Evolutionary conservation across 2,329 filamentous ascomycete species (phyloP), one percentile per base, ranked within the genome.

Genomic region (Metarhizium rileyi): DNA sequence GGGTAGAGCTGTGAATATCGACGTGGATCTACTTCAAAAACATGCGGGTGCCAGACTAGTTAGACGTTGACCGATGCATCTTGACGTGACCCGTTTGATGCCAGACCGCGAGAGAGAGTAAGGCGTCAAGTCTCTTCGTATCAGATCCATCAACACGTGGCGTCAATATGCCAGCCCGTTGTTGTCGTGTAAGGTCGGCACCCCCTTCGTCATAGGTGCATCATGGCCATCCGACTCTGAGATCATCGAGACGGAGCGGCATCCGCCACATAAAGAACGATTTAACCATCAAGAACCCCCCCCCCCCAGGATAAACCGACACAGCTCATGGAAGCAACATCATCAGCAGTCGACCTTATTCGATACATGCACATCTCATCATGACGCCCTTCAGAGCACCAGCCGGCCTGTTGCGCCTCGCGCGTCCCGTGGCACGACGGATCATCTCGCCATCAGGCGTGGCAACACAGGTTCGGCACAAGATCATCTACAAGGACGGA

Each of bases 401-500:
- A 3, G 50, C 40, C 47, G 51, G 48, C 26, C 35, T 53, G 41
- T 50, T 56, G 14, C 52, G 54, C 30, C 51, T 40, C 41, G 51
- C 55, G 49, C 50, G 43, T 36, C 52, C 45, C n/a, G 41, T 41
- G 14, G 41, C 52, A 22, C 36, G 36, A 14, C 20, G 22, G 22
- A 14, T 22, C 20, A 42, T 1, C 10, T 16, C 22, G 3, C 36
- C 48, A 22, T 44, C 26, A 36, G 49, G 45, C 53, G 33, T 33
- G 20, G 45, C 51, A 40, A 46, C 45, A 16, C 48, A 30, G 26
- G 43, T n/a, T 14, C 40, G 49, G 27, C 38, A 27, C 46, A 18
- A 18, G 45, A 44, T 12, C 33, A 47, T 38, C 10, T 23, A 30
- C 8, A 55, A 56, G 22, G 59, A 61, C 16, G 53, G 61, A 44